Percentiles rank a stretch among this genome's conserved stretches.
Evolutionary conservation across 495 filamentous ascomycete species (phyloP).

Genomic region (Chaetomium tenue): DNA sequence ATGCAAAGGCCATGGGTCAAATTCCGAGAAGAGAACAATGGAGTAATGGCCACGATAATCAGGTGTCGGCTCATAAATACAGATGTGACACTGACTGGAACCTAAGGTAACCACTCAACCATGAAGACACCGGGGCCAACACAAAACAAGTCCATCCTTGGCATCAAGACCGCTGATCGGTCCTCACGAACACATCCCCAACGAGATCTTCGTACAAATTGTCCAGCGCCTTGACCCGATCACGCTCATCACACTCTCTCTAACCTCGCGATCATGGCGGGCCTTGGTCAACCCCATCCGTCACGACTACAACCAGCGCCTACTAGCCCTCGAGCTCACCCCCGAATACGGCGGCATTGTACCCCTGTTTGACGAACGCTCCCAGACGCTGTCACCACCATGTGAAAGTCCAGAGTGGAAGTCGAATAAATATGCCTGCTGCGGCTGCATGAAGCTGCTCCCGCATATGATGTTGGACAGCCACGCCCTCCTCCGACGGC

Average conservation of each 20-base stretch:
- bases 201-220: slow-evolving; percentile 17
- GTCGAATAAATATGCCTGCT: slow-evolving; percentile 30
- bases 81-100: too few species aligned
- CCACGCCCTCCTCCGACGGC: slow-evolving; percentile 24
- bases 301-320: slow-evolving; percentile 23
- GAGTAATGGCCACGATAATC: background rate
- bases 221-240: slow-evolving; percentile 22
- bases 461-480: slow-evolving; percentile 31
- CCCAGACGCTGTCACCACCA: slow-evolving; percentile 16
- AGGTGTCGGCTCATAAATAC: background rate
- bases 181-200: slow-evolving; percentile 4
- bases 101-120: too few species aligned
- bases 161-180: background rate
- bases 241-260: slow-evolving; percentile 24
- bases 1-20: too few species aligned
- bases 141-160: background rate
- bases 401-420: slow-evolving; percentile 17
- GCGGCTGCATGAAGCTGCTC: slow-evolving; percentile 30
- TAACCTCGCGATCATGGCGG: slow-evolving; percentile 17
- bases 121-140: background rate
- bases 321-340: slow-evolving; percentile 32
- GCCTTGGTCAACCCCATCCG: slow-evolving; percentile 21
- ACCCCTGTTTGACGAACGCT: slow-evolving; percentile 16
- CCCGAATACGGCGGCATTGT: slow-evolving; percentile 30
- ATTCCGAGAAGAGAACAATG: background rate